Evolutionary conservation across 2,329 filamentous ascomycete species (phyloP), one percentile per base, ranked within the genome.

Genomic region (Penicillium sp.): DNA sequence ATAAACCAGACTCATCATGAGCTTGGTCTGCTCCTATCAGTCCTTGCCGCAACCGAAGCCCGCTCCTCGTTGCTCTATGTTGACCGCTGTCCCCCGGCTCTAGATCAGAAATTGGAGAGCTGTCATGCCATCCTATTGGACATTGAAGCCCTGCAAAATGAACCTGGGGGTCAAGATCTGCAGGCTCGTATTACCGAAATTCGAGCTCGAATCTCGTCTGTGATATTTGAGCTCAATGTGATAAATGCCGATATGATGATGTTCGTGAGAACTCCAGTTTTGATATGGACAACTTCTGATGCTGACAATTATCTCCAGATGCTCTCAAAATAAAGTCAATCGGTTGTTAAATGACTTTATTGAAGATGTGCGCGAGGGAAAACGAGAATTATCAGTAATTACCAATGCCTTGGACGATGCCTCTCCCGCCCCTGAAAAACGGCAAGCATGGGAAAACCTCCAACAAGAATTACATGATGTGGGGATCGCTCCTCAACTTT

Each of bases 231-330:
- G 14, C 36, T 63, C 3, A 55, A 37, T 42, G 46, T 56, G 19
- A 48, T 61, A n/a, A 60, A 60, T 51, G 52, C 47, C 5, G 54
- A 58, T 53, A 52, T 58, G 56, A 55, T 54, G 47, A 61, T 60
- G 60, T 63, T 16, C 43, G 60, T 59, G 10, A 26, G n/a, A n/a
- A n/a, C 14, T 36, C 13, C 9, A 8, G n/a, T 9, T 10, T 29
- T n/a, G 11, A 14, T 31, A 1, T 34, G 5, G n/a, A 34, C 5
- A 57, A 10, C 7, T 7, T 28, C n/a, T 46, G 46, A 45, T 39
- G 2, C 28, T 54, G 28, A 54, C 23, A 13, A n/a, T 8, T 31
- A 1, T 37, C 2, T 51, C 18, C 18, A 63, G 60, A 53, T 56
- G 52, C 3, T 56, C 52, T 2, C 59, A 56, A 33, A 54, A 51